Evolutionary conservation across 495 filamentous ascomycete species (phyloP).

Genomic region (Beverwykella pulmonaria): DNA sequence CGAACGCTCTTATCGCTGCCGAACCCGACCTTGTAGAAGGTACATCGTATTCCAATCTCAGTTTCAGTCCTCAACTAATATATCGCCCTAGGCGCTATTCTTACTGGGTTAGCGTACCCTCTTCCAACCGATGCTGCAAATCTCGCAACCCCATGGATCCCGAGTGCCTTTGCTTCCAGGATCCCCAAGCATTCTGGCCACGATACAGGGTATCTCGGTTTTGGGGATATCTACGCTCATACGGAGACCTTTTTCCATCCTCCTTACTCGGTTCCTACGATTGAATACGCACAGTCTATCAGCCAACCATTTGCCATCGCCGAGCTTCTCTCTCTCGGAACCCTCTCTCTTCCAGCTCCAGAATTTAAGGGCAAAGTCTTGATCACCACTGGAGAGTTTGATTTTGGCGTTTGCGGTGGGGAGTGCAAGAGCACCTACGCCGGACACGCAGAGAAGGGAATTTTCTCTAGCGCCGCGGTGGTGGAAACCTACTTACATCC

Average conservation of each 20-base stretch:
- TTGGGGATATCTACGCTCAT: conserved; percentile 34
- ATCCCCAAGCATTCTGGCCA: conserved; percentile 19
- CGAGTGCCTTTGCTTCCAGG: conserved; percentile 13
- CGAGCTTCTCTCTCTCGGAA: conserved; percentile 33
- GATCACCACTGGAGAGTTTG: conserved; percentile 42
- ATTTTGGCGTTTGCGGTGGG: conserved; percentile 41
- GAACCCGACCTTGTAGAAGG: conserved; percentile 26
- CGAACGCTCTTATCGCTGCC: conserved; percentile 15
- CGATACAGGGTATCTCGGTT: conserved; percentile 34
- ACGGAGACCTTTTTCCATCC: conserved; percentile 33
- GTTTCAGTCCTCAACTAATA: not conserved
- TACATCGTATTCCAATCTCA: conserved; percentile 10
- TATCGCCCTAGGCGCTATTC: conserved; percentile 21
- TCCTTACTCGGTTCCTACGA: conserved; percentile 11
- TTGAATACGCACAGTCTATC: conserved; percentile 33
- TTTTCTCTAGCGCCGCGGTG: conserved; percentile 4
- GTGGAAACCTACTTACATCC: conserved; percentile 36
- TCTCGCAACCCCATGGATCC: not conserved
- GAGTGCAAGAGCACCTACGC: conserved; percentile 33
- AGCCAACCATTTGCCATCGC: conserved; percentile 41
- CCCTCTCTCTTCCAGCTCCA: not conserved
- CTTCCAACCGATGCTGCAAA: conserved; percentile 1
- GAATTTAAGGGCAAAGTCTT: conserved; percentile 42
- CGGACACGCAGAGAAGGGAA: conserved; percentile 9
- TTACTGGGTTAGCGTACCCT: conserved; percentile 27